Evolutionary conservation across 1,139 yeast species (phyloP), one percentile per base, ranked within the genome.

Genomic region (Arxiozyma heterogenica): DNA sequence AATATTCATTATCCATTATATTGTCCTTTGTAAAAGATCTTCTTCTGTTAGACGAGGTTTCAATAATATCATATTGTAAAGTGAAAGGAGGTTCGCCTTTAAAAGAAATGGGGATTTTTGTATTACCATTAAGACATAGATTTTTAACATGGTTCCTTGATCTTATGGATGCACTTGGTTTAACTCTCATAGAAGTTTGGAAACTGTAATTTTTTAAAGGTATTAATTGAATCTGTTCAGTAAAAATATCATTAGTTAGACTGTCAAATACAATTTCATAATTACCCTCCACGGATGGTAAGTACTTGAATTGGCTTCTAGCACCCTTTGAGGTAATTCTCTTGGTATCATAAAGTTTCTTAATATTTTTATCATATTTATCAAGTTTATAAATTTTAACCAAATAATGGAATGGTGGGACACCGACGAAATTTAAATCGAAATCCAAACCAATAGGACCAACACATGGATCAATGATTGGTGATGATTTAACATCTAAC

Each of bases 391-490:
- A 86, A 8, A 85, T 82, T 47, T 78, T 76, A 57, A 84, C 83
- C 46, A 76, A 77, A 18, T 90, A 76, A 49, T 76, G 77, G 70
- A 86, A 93, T 3, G 98, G 98, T 0, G 96, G 86, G 30, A 82
- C 78, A 18, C 98, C 98, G 6, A 79, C 72, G 52, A 87, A 76
- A 1, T 78, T 70, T 52, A 85, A 69, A 49, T 81, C 84, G 59
- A 91, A 90, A 49, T 79, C 79, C 55, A 89, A 82, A 0, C 98
- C 98, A 11, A 89, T 83, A 52, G 91, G 88, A 0, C 98, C 98
- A 41, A 94, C 86, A 72, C 99, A 93, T 55, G 85, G 81, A 64
- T 93, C 98, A 42, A 82, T 74, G 2, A 91, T 81, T 2, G 90
- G 83, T 3, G 75, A 73, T 0, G 87, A 79, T 4, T 65, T 59